These are phyloP conservation scores for Cornus suecica DNA, from an alignment of 148 eudicot species.

Conservation along the genomic window DNA sequence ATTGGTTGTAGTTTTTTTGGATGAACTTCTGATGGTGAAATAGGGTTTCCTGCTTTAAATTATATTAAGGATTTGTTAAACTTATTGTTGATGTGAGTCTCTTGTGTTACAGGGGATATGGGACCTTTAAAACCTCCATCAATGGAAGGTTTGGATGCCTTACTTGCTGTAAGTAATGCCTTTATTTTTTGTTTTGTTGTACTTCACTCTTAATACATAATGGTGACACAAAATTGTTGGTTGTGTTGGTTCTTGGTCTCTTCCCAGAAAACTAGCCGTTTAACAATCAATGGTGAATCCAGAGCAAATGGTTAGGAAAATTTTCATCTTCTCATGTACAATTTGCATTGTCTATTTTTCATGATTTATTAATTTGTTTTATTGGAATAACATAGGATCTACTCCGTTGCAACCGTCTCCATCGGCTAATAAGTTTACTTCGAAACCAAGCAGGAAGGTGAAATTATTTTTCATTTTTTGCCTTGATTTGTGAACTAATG, in stretches of 20 bases:
- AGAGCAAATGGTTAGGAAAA: conserved; percentile 57
- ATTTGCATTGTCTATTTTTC: background rate
- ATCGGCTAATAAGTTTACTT: conserved; percentile 41
- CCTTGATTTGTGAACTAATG: background rate
- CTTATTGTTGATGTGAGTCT: background rate
- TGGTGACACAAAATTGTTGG: background rate
- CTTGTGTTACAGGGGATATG: conserved; percentile 26
- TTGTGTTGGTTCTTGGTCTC: conserved; percentile 9
- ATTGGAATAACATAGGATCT: conserved; percentile 42
- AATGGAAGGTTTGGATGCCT: conserved; percentile 67
- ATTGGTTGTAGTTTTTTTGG: background rate
- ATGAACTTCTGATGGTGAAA: background rate
- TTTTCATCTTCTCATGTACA: conserved; percentile 2
- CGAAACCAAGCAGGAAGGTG: conserved; percentile 67
- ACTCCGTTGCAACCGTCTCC: conserved; percentile 27
- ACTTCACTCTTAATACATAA: background rate
- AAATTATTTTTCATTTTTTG: background rate
- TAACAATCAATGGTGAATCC: conserved; percentile 33
- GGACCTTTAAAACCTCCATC: conserved; percentile 52
- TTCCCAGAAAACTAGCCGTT: conserved; percentile 42
- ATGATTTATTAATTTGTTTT: background rate
- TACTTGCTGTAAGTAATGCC: conserved; percentile 45
- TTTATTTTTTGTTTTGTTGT: background rate
- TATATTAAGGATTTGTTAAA: background rate
- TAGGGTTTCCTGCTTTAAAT: too few species aligned